phyloP scores from a whole-genome alignment of 768 basidiomycete genomes.

The Lactarius psammicola region DNA sequence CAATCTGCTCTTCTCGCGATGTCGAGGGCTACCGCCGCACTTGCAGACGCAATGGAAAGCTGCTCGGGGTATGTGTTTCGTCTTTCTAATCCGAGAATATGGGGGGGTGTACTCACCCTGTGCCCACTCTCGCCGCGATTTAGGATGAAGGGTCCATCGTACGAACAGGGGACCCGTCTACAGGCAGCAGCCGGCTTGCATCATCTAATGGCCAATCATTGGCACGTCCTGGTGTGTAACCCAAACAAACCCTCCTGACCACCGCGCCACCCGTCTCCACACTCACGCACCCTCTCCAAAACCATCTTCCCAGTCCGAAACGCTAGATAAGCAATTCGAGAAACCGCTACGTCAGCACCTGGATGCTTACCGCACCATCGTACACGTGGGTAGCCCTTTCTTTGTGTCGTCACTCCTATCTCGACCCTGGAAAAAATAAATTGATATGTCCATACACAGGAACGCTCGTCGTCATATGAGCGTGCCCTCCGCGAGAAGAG shows the following conservation, averaged over 20 bases:
- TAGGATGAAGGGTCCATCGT: constrained; percentile 75
- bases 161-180: constrained; percentile 76
- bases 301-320: constrained; percentile 58
- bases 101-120: not conserved
- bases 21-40: constrained; percentile 78
- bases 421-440: not conserved
- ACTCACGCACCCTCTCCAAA: not conserved
- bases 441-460: constrained; percentile 49
- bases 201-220: constrained; percentile 89
- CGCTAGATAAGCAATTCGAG: constrained; percentile 85
- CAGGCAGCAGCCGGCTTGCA: constrained; percentile 88
- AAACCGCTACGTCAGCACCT: constrained; percentile 83
- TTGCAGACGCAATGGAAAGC: constrained; percentile 83
- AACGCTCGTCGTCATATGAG: constrained; percentile 84
- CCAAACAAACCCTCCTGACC: not conserved
- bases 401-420: constrained; percentile 6
- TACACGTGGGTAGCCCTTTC: constrained; percentile 50
- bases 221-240: constrained; percentile 77
- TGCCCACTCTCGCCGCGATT: not conserved
- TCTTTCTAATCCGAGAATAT: not conserved
- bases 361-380: constrained; percentile 71
- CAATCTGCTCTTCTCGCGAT: constrained; percentile 76
- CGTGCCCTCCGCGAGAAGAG: constrained; percentile 79
- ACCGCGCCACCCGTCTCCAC: not conserved
- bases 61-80: constrained; percentile 68